These are phyloP conservation scores for Aristolochia contorta DNA, from an alignment of 164 flowering plant species.

Conservation along the genomic window DNA sequence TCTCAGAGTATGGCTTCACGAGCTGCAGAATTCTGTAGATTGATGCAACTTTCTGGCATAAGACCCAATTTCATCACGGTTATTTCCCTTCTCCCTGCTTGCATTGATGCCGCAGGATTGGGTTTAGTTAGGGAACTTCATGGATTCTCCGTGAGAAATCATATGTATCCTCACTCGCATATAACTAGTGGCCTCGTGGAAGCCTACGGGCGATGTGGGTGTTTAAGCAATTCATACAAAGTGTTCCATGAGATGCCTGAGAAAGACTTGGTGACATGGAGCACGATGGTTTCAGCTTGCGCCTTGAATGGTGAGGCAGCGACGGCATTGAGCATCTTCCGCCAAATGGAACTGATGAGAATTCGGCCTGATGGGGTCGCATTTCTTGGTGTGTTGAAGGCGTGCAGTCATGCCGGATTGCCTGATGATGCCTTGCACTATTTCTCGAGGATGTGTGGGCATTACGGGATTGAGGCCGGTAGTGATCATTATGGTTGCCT, in stretches of 20 bases:
- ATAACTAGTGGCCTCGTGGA: constrained; percentile 56
- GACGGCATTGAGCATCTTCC: constrained; percentile 31
- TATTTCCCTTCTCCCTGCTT: constrained; percentile 46
- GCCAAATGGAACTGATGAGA: constrained; percentile 39
- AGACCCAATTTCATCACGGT: constrained; percentile 49
- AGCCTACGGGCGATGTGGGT: constrained; percentile 64
- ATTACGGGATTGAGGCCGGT: constrained; percentile 33
- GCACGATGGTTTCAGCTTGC: constrained; percentile 54
- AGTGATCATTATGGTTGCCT: constrained; percentile 58
- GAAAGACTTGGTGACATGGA: constrained; percentile 71
- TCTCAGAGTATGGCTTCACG: constrained; percentile 27
- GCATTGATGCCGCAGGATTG: constrained; percentile 33
- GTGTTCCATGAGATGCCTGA: constrained; percentile 34
- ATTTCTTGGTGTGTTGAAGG: constrained; percentile 58
- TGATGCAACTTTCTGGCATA: constrained; percentile 29
- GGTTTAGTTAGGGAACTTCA: constrained; percentile 44
- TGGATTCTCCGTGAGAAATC: constrained; percentile 38
- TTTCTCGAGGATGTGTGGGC: constrained; percentile 27
- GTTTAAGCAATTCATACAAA: constrained; percentile 22
- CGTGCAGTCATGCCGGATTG: constrained; percentile 69
- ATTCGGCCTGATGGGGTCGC: constrained; percentile 55
- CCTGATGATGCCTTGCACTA: constrained; percentile 51
- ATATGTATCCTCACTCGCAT: constrained; percentile 28
- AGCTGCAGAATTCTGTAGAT: constrained; percentile 38
- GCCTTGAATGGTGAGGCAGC: constrained; percentile 60